Percentiles rank a stretch among this genome's conserved stretches.
These are phyloP conservation scores for Venturia pyrina DNA, from an alignment of 2,329 filamentous ascomycete species.

Conservation along the genomic window DNA sequence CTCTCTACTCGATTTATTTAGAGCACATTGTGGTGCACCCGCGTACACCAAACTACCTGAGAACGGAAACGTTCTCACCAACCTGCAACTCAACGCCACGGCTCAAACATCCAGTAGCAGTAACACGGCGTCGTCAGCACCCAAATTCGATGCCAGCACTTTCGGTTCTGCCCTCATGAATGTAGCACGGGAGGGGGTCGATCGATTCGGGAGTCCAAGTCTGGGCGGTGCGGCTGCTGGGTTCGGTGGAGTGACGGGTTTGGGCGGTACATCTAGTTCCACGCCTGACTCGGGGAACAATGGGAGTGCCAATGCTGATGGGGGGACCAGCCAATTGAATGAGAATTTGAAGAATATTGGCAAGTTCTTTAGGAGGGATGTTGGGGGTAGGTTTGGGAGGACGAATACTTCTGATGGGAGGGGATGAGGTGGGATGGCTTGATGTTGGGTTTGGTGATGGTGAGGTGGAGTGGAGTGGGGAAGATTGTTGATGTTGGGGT, in stretches of 20 bases:
- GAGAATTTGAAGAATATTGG: constrained; percentile 93
- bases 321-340: constrained; percentile 62
- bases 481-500: too few species aligned
- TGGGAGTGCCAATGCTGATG: constrained; percentile 14
- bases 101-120: not conserved
- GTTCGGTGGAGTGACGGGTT: not conserved
- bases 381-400: constrained; percentile 67
- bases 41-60: constrained; percentile 54
- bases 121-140: constrained; percentile 28
- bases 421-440: not conserved
- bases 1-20: constrained; percentile 80
- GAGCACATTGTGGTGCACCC: constrained; percentile 63
- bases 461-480: too few species aligned
- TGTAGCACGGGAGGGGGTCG: constrained; percentile 74
- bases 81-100: constrained; percentile 22
- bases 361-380: constrained; percentile 88
- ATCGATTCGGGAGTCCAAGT: constrained; percentile 58
- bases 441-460: not conserved
- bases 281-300: constrained; percentile 11
- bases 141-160: constrained; percentile 64
- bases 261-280: not conserved
- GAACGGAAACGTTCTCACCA: constrained; percentile 26
- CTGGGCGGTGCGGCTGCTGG: constrained; percentile 21
- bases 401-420: not conserved
- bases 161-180: constrained; percentile 83